Conservation (phyloP, 495 filamentous ascomycete species). For the Trypethelium eluteriae region DNA sequence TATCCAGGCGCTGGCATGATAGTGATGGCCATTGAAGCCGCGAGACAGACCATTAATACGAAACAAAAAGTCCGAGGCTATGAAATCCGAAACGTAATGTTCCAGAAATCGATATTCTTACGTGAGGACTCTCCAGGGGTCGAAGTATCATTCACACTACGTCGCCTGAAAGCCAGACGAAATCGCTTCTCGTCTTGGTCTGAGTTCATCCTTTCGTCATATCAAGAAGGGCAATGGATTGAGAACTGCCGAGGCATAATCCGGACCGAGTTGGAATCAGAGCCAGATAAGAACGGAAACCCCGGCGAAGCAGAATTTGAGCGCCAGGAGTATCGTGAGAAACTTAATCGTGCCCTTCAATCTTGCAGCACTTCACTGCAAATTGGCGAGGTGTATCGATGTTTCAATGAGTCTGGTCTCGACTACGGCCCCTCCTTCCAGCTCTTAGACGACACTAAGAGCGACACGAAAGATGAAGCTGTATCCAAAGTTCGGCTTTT, state of each 20-base stretch:
- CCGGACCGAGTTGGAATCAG: neutral
- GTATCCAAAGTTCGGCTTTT: neutral
- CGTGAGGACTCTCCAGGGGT: neutral
- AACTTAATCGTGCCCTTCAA: neutral
- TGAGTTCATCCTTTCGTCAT: neutral
- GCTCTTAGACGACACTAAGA: neutral
- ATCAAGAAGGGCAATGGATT: neutral
- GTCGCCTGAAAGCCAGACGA: neutral
- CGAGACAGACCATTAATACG: neutral
- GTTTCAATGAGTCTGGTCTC: neutral
- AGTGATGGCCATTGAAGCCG: neutral
- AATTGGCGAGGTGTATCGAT: neutral
- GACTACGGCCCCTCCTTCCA: neutral
- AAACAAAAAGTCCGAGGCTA: neutral
- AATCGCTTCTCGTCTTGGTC: neutral
- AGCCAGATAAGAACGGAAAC: neutral
- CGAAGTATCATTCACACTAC: conserved; percentile 2
- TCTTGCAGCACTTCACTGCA: neutral
- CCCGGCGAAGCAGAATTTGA: neutral
- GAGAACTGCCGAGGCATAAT: neutral
- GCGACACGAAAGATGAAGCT: neutral
- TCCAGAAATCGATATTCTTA: neutral
- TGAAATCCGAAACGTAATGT: neutral
- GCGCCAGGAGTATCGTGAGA: neutral
- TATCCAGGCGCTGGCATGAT: neutral